These are phyloP conservation scores for Suhomyces xylopsoci DNA, from an alignment of 805 yeast species.

Conservation along the genomic window DNA sequence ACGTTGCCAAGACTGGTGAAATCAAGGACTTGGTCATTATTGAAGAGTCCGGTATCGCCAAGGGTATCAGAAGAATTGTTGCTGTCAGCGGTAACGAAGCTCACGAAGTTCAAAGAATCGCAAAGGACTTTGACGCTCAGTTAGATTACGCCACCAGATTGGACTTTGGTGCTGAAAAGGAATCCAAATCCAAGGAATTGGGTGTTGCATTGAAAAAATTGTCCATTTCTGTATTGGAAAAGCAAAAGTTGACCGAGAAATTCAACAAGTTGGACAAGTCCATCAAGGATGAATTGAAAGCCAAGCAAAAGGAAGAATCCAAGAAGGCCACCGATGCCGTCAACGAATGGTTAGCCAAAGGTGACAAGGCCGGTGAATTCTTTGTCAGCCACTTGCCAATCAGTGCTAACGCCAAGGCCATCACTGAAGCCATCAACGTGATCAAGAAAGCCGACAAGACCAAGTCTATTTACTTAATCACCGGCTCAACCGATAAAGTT, in stretches of 20 bases:
- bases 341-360: constrained; percentile 56
- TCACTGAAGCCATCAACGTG: constrained; percentile 85
- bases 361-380: constrained; percentile 49
- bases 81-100: constrained; percentile 95
- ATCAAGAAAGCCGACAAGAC: constrained; percentile 73
- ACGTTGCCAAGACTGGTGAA: constrained; percentile 87
- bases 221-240: constrained; percentile 75
- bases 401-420: constrained; percentile 85
- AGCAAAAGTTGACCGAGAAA: constrained; percentile 69
- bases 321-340: constrained; percentile 79
- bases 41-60: constrained; percentile 97
- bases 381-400: constrained; percentile 69
- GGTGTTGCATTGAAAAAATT: constrained; percentile 84
- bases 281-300: constrained; percentile 83
- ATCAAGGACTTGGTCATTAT: constrained; percentile 85
- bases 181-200: constrained; percentile 74
- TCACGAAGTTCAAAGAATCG: constrained; percentile 81
- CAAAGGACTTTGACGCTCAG: constrained; percentile 62
- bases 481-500: constrained; percentile 71
- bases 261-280: constrained; percentile 79
- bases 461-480: constrained; percentile 74
- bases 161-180: constrained; percentile 75
- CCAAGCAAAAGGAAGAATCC: constrained; percentile 82
- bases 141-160: constrained; percentile 59
- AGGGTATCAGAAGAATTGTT: constrained; percentile 97